phyloP scores from a whole-genome alignment of 768 basidiomycete genomes.

The Sistotremastrum suecicum region DNA sequence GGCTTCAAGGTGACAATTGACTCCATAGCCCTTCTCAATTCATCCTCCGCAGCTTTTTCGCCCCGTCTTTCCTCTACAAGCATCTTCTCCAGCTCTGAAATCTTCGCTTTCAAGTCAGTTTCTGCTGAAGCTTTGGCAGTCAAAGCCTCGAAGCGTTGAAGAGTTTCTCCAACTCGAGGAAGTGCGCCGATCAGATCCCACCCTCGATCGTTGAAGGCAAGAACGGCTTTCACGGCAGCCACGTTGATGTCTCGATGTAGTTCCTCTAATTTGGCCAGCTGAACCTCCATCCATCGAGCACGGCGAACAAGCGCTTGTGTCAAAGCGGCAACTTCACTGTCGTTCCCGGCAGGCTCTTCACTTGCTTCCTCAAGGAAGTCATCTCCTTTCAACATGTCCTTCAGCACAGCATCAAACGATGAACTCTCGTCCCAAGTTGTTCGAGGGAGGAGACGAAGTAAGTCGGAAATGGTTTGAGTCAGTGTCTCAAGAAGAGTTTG shows the following conservation, averaged over 20 bases:
- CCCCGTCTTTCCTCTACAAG: constrained; percentile 56
- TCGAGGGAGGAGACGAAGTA: constrained; percentile 71
- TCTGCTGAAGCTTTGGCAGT: constrained; percentile 34
- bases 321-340: constrained; percentile 75
- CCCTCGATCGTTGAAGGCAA: constrained; percentile 74
- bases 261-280: constrained; percentile 77
- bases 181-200: constrained; percentile 63
- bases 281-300: constrained; percentile 90
- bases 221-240: constrained; percentile 68
- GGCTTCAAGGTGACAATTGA: constrained; percentile 43
- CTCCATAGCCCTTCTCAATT: constrained; percentile 64
- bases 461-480: constrained; percentile 80
- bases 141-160: constrained; percentile 54
- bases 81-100: constrained; percentile 57
- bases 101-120: constrained; percentile 35
- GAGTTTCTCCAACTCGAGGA: constrained; percentile 55
- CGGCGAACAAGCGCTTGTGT: constrained; percentile 76
- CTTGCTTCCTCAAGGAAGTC: constrained; percentile 70
- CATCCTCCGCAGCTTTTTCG: constrained; percentile 56
- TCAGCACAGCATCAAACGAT: constrained; percentile 72
- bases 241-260: constrained; percentile 84
- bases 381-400: constrained; percentile 81
- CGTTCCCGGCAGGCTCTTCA: constrained; percentile 48
- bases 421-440: constrained; percentile 87
- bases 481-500: constrained; percentile 79